Evolutionary conservation across 2,329 filamentous ascomycete species (phyloP).

Genomic region (Anisogramma anomala): DNA sequence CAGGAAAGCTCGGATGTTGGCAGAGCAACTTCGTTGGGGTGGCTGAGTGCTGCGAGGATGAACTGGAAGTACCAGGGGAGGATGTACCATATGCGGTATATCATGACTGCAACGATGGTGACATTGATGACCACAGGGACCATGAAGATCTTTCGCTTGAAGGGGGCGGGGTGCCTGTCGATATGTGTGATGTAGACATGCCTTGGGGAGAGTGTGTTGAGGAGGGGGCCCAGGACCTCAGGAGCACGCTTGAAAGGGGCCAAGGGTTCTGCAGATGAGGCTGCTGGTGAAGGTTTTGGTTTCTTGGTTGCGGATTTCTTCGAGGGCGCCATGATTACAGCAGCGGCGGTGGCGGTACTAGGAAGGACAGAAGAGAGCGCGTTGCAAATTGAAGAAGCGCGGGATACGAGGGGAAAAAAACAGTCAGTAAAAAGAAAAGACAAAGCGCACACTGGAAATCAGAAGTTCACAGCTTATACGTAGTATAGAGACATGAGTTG

Average conservation of each 20-base stretch:
- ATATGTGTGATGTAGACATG: constrained; percentile 79
- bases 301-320: constrained; percentile 24
- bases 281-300: constrained; percentile 21
- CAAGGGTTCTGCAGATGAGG: constrained; percentile 29
- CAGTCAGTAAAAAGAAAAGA: too few relatives aligned
- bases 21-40: constrained; percentile 55
- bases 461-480: too few relatives aligned
- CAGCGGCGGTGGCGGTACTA: constrained; percentile 4
- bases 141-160: constrained; percentile 75
- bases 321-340: constrained; percentile 19
- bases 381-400: too few relatives aligned
- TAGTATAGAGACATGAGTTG: too few relatives aligned
- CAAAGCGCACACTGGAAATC: too few relatives aligned
- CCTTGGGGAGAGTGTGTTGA: constrained; percentile 50
- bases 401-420: too few relatives aligned
- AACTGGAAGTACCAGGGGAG: constrained; percentile 62
- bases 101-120: constrained; percentile 50
- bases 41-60: constrained; percentile 51
- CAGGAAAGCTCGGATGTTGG: constrained; percentile 45
- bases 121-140: constrained; percentile 71
- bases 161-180: constrained; percentile 54
- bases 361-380: too few relatives aligned
- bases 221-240: constrained; percentile 51
- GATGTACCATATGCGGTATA: constrained; percentile 57
- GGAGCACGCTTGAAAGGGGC: constrained; percentile 59